These are phyloP conservation scores for Ampelomyces quisqualis DNA, from an alignment of 2,329 filamentous ascomycete genomes.

Conservation along the genomic window DNA sequence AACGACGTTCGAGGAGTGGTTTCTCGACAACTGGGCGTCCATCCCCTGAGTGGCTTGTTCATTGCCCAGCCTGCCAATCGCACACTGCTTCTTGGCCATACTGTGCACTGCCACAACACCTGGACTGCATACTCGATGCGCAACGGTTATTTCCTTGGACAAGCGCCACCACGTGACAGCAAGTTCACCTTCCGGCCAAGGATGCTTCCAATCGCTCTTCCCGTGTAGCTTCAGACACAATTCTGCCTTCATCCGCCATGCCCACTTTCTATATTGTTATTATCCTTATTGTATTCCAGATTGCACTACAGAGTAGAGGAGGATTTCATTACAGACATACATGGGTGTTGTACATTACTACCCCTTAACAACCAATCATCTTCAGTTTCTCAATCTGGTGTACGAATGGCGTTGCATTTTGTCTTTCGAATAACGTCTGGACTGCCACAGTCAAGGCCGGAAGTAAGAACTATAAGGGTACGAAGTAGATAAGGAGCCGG, in stretches of 20 bases:
- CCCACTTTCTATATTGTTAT: not conserved
- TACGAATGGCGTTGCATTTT: not conserved
- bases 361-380: not conserved
- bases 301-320: slow-evolving; percentile 2
- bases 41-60: slow-evolving; percentile 24
- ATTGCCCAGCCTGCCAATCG: too few species aligned
- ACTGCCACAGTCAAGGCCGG: too few species aligned
- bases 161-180: not conserved
- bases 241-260: not conserved
- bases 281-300: not conserved
- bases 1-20: slow-evolving; percentile 44
- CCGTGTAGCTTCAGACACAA: not conserved
- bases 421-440: too few species aligned
- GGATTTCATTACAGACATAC: slow-evolving; percentile 1
- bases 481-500: too few species aligned
- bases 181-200: not conserved
- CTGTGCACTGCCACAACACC: not conserved
- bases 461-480: too few species aligned
- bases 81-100: too few species aligned
- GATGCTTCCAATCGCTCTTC: not conserved
- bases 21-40: slow-evolving; percentile 38
- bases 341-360: slow-evolving; percentile 1
- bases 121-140: not conserved
- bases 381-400: not conserved
- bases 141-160: not conserved